Percentiles rank a stretch among this genome's conserved stretches.
These are phyloP conservation scores for Syzygium aqueum DNA, from an alignment of 345 rosid species.

Conservation along the genomic window DNA sequence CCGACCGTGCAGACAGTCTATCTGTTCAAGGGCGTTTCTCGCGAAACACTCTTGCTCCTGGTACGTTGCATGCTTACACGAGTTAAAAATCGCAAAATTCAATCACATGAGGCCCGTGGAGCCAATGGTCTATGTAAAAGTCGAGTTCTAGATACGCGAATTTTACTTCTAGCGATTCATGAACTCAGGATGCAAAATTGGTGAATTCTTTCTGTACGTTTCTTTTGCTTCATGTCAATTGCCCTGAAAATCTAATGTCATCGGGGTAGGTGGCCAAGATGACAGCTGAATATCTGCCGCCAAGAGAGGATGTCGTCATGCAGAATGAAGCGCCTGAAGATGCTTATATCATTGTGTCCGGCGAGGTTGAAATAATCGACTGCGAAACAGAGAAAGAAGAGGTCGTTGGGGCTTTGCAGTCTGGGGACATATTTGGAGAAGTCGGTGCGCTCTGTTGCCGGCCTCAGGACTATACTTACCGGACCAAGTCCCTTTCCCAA, in stretches of 20 bases:
- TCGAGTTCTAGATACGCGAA: neutral
- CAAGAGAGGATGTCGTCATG: slow-evolving; percentile 81
- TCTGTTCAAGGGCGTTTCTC: slow-evolving; percentile 63
- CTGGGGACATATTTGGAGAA: slow-evolving; percentile 84
- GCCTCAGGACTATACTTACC: slow-evolving; percentile 61
- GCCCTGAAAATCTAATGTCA: neutral
- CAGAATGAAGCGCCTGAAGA: slow-evolving; percentile 84
- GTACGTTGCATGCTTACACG: slow-evolving; percentile 16
- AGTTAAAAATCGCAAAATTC: neutral
- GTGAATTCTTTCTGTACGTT: neutral
- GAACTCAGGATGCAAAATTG: neutral
- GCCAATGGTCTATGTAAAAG: neutral
- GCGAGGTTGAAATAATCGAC: slow-evolving; percentile 67
- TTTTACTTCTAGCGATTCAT: neutral
- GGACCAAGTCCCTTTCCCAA: slow-evolving; percentile 72
- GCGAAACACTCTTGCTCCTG: slow-evolving; percentile 52
- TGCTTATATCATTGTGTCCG: slow-evolving; percentile 74
- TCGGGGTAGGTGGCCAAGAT: slow-evolving; percentile 53
- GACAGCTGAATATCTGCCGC: slow-evolving; percentile 92
- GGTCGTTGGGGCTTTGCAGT: slow-evolving; percentile 42
- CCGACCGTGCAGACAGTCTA: slow-evolving; percentile 64
- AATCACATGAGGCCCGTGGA: neutral
- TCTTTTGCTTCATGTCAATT: neutral
- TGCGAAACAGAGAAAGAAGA: slow-evolving; percentile 48
- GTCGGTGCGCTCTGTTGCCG: slow-evolving; percentile 70